phyloP scores from a whole-genome alignment of 2,329 filamentous ascomycete species.

The Emmonsia crescens region DNA sequence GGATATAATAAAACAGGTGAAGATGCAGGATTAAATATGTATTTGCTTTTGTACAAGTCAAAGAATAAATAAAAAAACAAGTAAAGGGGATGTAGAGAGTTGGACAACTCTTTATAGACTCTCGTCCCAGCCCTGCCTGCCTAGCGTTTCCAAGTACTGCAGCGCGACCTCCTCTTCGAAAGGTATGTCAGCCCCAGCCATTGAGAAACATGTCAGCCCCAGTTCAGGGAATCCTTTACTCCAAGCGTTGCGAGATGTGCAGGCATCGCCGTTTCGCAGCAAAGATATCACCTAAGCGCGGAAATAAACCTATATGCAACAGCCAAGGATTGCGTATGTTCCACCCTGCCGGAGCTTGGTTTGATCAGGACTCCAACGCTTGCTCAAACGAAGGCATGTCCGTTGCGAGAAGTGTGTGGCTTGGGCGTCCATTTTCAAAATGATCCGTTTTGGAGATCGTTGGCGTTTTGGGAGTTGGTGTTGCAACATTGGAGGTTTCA shows the following conservation, averaged over 20 bases:
- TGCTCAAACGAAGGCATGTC: neutral
- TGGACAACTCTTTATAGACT: neutral
- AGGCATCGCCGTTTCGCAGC: neutral
- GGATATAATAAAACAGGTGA: neutral
- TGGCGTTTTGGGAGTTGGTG: neutral
- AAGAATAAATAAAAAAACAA: neutral
- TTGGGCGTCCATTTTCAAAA: neutral
- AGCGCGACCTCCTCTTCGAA: neutral
- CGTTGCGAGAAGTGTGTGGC: neutral
- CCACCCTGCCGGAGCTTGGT: neutral
- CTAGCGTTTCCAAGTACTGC: neutral
- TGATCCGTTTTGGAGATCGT: neutral
- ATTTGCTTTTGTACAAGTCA: neutral
- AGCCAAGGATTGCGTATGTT: neutral
- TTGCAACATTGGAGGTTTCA: neutral
- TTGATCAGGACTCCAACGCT: neutral
- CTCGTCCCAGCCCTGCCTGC: neutral
- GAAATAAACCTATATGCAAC: neutral
- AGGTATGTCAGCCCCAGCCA: neutral
- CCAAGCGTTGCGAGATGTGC: neutral
- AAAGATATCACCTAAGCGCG: neutral
- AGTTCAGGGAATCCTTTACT: neutral
- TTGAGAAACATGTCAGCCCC: neutral
- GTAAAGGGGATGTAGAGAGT: neutral
- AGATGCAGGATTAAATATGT: neutral